Conservation (phyloP, 257 asterid genomes). For the Verbascum thapsus region DNA sequence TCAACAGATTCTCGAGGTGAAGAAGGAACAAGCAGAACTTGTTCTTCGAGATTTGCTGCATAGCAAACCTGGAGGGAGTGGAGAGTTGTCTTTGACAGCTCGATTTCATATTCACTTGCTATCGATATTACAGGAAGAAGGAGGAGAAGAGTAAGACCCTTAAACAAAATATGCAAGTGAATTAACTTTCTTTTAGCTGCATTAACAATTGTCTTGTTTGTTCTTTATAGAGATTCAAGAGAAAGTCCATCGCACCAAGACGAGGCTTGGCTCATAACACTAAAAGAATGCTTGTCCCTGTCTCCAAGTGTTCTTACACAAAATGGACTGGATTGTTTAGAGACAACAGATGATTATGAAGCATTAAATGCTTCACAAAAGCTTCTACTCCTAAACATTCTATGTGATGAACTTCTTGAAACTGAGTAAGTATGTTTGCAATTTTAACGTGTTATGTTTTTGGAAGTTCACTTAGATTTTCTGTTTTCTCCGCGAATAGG, state of each 20-base stretch:
- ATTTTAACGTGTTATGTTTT: too few species aligned
- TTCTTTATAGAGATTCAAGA: conserved; percentile 41
- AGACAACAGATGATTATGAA: too few species aligned
- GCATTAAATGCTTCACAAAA: too few species aligned
- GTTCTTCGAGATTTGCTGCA: too few species aligned
- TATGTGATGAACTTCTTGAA: too few species aligned
- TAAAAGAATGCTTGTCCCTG: conserved; percentile 57
- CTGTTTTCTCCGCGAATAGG: too few species aligned
- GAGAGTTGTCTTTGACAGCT: conserved; percentile 53
- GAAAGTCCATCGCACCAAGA: conserved; percentile 45
- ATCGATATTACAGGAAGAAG: conserved; percentile 51
- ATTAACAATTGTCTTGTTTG: conserved; percentile 12
- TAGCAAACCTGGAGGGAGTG: conserved; percentile 62
- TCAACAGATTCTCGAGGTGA: conserved; percentile 62
- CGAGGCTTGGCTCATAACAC: conserved; percentile 53
- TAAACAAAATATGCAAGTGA: conserved; percentile 19
- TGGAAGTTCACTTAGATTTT: too few species aligned
- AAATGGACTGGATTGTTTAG: conserved; percentile 47
- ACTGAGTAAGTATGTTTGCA: too few species aligned
- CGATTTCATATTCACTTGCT: conserved; percentile 64
- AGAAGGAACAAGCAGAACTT: conserved; percentile 58
- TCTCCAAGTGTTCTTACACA: conserved; percentile 40
- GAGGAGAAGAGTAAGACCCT: conserved; percentile 56
- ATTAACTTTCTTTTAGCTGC: conserved; percentile 1
- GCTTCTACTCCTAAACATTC: too few species aligned